Evolutionary conservation across 345 rosid genomes (phyloP), one percentile per base, ranked within the genome.

Genomic region (Acer saccharum): DNA sequence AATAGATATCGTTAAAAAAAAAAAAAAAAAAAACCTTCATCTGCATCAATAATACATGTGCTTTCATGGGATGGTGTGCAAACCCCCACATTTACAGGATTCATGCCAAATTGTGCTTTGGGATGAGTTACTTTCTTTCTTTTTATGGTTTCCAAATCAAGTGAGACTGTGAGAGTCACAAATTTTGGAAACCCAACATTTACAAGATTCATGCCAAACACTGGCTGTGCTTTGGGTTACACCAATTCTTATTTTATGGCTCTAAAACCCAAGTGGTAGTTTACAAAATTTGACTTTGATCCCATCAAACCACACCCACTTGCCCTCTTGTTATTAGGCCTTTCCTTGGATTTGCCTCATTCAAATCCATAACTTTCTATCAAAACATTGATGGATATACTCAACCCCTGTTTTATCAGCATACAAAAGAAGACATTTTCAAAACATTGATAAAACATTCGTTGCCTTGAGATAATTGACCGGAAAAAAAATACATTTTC

Each of bases 401-500:
- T 4, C 35, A 25, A 25, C 27, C 27, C 27, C 1, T 25, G 27
- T 25, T 25, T 25, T 25, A 25, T 25, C 32, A 29, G 32, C 32
- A 2, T 29, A 2, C 32, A 29, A 29, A 29, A 29, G 32, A 29
- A 29, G 32, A 29, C 32, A 29, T 29, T 29, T 29, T 29, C 32
- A 29, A 29, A 29, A 29, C 32, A 29, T 29, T 29, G 32, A 29
- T 29, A 29, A 29, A 29, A 2, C 32, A 97, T 79, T 79, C 97
- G 98, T 71, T 94, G 98, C 85, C 94, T 97, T 46, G 98, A 97
- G 93, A 97, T 97, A 71, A 85, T 93, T 82, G 98, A 97, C 82
- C 93, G 98, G 6, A 97, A 91, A 74, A 97, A 94, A 97, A 94
- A 79, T 98, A 94, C 82, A 97, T 97, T 14, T 94, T 97, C 79